Conservation (phyloP, 805 yeast species). For the Kuraishia borneana region DNA sequence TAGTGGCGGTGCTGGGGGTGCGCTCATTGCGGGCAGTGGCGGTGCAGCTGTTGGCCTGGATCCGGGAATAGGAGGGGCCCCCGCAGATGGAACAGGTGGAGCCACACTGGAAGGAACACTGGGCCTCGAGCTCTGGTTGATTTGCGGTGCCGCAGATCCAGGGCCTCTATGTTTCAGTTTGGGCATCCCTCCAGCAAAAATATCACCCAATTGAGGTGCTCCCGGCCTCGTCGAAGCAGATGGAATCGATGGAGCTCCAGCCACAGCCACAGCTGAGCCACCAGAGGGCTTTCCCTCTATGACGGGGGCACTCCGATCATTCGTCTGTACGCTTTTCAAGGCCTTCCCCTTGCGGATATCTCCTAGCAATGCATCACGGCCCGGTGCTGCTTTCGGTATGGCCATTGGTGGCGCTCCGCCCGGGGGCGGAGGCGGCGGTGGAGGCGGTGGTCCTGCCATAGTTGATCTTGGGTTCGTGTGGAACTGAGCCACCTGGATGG, state of each 20-base stretch:
- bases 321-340: conserved; percentile 53
- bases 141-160: conserved; percentile 14
- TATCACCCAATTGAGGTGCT: conserved; percentile 50
- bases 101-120: conserved; percentile 2
- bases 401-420: conserved; percentile 21
- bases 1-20: conserved; percentile 13
- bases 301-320: conserved; percentile 54
- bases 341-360: conserved; percentile 67
- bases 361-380: conserved; percentile 54
- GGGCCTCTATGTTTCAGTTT: conserved; percentile 43
- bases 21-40: conserved; percentile 10
- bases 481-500: background rate
- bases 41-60: conserved; percentile 10
- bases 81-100: conserved; percentile 8
- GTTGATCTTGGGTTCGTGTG: background rate
- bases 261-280: conserved; percentile 10
- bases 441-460: conserved; percentile 39
- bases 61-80: conserved; percentile 10
- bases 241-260: conserved; percentile 14
- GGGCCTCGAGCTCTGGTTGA: conserved; percentile 8
- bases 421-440: conserved; percentile 51
- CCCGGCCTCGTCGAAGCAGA: conserved; percentile 8
- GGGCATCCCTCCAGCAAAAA: conserved; percentile 75
- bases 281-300: conserved; percentile 23
- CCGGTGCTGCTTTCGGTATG: conserved; percentile 18